Conservation (phyloP, 2,329 filamentous ascomycete species). For the Metarhizium humberi region DNA sequence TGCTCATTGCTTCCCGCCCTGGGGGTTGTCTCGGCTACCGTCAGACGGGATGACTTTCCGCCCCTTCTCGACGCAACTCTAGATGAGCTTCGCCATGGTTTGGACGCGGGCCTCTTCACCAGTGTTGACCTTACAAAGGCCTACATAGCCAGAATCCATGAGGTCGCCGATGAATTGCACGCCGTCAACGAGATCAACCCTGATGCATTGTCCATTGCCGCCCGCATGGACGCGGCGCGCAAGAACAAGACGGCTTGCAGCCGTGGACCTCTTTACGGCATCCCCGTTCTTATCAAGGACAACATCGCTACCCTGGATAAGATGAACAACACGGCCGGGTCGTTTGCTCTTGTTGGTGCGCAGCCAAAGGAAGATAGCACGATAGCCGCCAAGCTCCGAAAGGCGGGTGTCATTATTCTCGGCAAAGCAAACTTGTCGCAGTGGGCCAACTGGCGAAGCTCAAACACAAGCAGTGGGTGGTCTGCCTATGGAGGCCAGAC, state of each 20-base stretch:
- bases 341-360: slow-evolving; percentile 51
- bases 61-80: slow-evolving; percentile 13
- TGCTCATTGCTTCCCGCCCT: neutral
- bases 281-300: slow-evolving; percentile 58
- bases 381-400: slow-evolving; percentile 48
- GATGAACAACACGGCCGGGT: slow-evolving; percentile 57
- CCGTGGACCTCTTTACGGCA: slow-evolving; percentile 46
- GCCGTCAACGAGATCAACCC: slow-evolving; percentile 27
- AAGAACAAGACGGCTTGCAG: slow-evolving; percentile 5
- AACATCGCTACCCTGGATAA: slow-evolving; percentile 54
- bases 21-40: neutral
- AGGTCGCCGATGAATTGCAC: slow-evolving; percentile 16
- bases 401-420: slow-evolving; percentile 53
- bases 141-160: slow-evolving; percentile 17
- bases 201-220: slow-evolving; percentile 28
- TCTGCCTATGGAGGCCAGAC: slow-evolving; percentile 54
- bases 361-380: slow-evolving; percentile 46
- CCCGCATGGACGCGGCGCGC: slow-evolving; percentile 20
- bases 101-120: slow-evolving; percentile 20
- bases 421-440: slow-evolving; percentile 58
- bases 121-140: slow-evolving; percentile 26
- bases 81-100: slow-evolving; percentile 10
- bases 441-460: slow-evolving; percentile 54
- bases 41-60: slow-evolving; percentile 3
- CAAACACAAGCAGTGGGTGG: slow-evolving; percentile 53